Base-by-base conservation (phyloP, 441 rosid species). In the Omphalea diandra region DNA sequence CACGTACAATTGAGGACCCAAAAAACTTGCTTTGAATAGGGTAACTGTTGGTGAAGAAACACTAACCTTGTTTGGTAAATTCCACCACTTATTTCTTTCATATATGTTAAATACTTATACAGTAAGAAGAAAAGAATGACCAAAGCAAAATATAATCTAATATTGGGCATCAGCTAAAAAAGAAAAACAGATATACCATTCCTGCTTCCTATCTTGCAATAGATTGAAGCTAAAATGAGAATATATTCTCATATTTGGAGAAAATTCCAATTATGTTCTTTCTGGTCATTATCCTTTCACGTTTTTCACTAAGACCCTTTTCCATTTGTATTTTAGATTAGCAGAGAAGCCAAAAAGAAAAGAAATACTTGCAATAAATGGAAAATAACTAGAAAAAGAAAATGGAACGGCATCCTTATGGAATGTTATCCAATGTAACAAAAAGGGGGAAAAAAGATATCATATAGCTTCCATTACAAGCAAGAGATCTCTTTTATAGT, bases 211-310 rank as follows among this genome's bases (percentile, higher is more conserved):
- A 71, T 52, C 76, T 73, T 69, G 32, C 69, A 71, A 52, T 53
- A 55, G 32, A 56, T 36, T 58, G 68, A 78, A 68, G 75, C 72
- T 50, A 29, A 75, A 77, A 71, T 6, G 52, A 54, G 90, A 75
- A 88, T 76, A 85, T 84, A 83, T 88, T 83, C 89, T 70, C 70
- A 61, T 68, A 49, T 65, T 55, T 33, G 33, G 56, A 73, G 71
- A 69, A 78, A 80, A 50, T 70, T 77, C 80, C 64, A 71, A 70
- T 29, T 58, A 65, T 78, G 61, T 71, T 67, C 22, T 27, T 29
- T 36, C 44, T 20, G 7, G 29, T 73, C 72, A 47, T 66, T 65
- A 43, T 41, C 70, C 27, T 27, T 60, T 22, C 32, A 6, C 26
- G 26, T 1, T 29, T 61, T 22, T 9, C 18, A 31, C 44, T 29